Base-by-base conservation (phyloP, 2,329 filamentous ascomycete species). In the Drechslera avenae region DNA sequence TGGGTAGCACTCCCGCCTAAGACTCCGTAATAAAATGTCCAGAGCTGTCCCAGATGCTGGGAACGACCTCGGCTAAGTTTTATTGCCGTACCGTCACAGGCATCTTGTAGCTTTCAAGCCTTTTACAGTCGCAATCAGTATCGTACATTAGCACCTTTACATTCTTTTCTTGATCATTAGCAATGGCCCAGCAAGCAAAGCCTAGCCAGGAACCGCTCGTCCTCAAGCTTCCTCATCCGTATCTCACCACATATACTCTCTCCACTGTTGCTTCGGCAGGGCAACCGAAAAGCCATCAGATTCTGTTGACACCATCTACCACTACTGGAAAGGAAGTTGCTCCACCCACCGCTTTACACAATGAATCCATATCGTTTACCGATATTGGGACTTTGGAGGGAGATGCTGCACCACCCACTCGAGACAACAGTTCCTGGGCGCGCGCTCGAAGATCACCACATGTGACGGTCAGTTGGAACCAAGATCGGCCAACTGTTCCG, bases 391-490 rank as follows among this genome's bases (percentile, higher is more conserved):
- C 64, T 47, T 50, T 68, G 46, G 46, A 55, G 39, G 54, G 61
- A 33, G 60, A 66, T 51, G 52, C 55, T 31, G 52, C 57, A 33
- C 70, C 69, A 6, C 41, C 63, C 3, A 61, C 57, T 17, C 63
- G 66, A 17, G 67, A 73, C 60, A 74, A 74, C 59, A 73, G 67
- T 37, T 68, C 70, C 30, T 74, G 78, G 78, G 78, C 76, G 28
- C 69, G 78, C 55, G 72, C 76, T 42, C 72, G 75, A 56, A 73
- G 78, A 59, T 74, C 75, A 21, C 76, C 77, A 5, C 67, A 71
- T 33, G 69, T 75, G 3, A 69, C 63, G 5, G 70, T 80, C 46
- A 69, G 73, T 44, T 81, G 78, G 78, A 60, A 62, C 30, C 66
- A 62, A 7, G 62, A 64, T 18, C 46, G 67, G n/a, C 78, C 78